phyloP scores from a whole-genome alignment of 441 rosid genomes.

The Breynia disticha region DNA sequence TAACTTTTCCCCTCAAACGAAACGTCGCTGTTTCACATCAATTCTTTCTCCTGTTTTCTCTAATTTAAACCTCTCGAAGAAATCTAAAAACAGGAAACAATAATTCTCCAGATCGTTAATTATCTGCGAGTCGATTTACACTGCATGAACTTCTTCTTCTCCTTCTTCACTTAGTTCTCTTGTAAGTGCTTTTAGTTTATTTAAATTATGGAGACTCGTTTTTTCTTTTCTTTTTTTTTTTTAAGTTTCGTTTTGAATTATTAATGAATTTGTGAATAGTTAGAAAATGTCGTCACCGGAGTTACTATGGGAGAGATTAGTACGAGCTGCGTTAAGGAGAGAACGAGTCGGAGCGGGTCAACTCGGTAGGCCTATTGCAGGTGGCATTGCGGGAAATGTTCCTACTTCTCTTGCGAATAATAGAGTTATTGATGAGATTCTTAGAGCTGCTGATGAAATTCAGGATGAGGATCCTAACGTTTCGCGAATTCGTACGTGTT shows the following conservation, averaged over 20 bases:
- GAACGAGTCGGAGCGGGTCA: slow-evolving; percentile 52
- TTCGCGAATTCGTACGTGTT: slow-evolving; percentile 72
- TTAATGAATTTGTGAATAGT: background rate
- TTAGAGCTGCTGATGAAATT: slow-evolving; percentile 94
- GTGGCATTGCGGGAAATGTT: slow-evolving; percentile 67
- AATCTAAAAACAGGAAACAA: too few relatives aligned
- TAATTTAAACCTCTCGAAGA: too few relatives aligned
- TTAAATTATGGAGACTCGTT: too few relatives aligned
- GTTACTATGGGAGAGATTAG: slow-evolving; percentile 81
- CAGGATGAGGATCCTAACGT: slow-evolving; percentile 86
- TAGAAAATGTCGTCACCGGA: slow-evolving; percentile 66
- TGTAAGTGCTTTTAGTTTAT: too few relatives aligned
- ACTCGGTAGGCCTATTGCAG: slow-evolving; percentile 40
- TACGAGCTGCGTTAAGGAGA: slow-evolving; percentile 65
- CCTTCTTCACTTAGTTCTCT: too few relatives aligned
- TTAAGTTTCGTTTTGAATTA: background rate
- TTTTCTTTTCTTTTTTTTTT: too few relatives aligned
- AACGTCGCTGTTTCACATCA: too few relatives aligned
- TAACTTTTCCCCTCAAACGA: too few relatives aligned
- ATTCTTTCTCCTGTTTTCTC: too few relatives aligned
- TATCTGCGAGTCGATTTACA: too few relatives aligned
- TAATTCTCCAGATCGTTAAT: too few relatives aligned
- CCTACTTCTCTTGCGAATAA: slow-evolving; percentile 85
- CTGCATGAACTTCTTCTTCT: too few relatives aligned
- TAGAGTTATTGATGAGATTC: slow-evolving; percentile 77